Evolutionary conservation across 78 protist genomes (phyloP).

Genomic region (Isochrysis galbana): DNA sequence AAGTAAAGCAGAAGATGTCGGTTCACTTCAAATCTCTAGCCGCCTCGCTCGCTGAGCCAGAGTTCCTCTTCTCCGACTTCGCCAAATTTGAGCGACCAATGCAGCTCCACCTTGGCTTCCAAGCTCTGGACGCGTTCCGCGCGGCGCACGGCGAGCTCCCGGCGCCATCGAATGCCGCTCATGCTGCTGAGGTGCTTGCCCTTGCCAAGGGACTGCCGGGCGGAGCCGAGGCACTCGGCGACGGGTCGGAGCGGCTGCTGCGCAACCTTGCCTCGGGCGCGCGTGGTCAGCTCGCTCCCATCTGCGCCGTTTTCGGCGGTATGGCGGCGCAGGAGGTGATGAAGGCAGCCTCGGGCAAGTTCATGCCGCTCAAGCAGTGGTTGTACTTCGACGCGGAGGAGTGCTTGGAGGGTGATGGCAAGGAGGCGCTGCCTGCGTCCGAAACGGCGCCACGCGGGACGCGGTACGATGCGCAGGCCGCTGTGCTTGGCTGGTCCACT

Average conservation of each 20-base stretch:
- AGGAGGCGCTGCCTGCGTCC: neutral
- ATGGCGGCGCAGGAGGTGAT: constrained; percentile 80
- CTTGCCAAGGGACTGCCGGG: constrained; percentile 46
- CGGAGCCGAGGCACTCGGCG: constrained; percentile 12
- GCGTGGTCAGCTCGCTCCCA: neutral
- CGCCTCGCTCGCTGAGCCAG: constrained; percentile 61
- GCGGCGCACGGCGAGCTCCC: constrained; percentile 59
- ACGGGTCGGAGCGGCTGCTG: neutral
- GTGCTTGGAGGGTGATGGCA: constrained; percentile 63
- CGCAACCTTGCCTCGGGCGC: constrained; percentile 4
- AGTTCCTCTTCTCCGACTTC: constrained; percentile 67
- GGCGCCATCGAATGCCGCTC: constrained; percentile 48
- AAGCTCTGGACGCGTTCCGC: constrained; percentile 48
- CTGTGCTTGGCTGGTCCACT: constrained; percentile 79
- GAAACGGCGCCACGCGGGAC: constrained; percentile 6
- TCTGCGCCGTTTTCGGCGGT: constrained; percentile 54
- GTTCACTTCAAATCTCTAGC: constrained; percentile 58
- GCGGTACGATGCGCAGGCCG: constrained; percentile 89
- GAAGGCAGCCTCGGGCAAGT: constrained; percentile 95
- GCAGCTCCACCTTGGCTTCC: constrained; percentile 72
- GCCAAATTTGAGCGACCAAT: constrained; percentile 74
- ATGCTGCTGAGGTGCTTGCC: constrained; percentile 52
- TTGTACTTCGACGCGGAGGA: constrained; percentile 84
- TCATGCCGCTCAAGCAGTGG: constrained; percentile 85
- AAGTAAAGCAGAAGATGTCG: constrained; percentile 82